Evolutionary conservation across 805 yeast species (phyloP).

Genomic region (Schwanniomyces polymorphus): DNA sequence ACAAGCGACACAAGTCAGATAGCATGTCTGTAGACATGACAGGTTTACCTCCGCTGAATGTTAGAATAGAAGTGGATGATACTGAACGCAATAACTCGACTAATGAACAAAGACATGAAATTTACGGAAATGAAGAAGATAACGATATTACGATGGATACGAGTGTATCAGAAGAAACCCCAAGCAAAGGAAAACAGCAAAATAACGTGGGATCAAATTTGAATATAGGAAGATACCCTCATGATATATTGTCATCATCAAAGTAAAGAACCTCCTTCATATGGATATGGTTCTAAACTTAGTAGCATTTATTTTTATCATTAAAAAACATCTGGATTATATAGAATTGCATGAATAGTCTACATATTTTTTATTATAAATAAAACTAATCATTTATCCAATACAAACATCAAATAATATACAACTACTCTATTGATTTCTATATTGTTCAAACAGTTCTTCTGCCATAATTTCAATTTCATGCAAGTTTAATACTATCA

Average conservation of each 20-base stretch:
- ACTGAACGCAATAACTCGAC: background rate
- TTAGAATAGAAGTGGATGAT: constrained; percentile 1
- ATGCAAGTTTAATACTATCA: constrained; percentile 45
- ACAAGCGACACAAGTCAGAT: constrained; percentile 39
- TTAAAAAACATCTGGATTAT: constrained; percentile 3
- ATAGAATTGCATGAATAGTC: background rate
- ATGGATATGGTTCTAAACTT: background rate
- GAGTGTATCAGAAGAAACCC: constrained; percentile 4
- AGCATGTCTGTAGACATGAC: constrained; percentile 29
- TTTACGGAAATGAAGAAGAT: constrained; percentile 3
- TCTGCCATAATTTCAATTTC: constrained; percentile 65
- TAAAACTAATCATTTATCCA: background rate
- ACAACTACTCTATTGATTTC: background rate
- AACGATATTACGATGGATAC: constrained; percentile 16
- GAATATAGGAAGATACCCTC: constrained; percentile 29
- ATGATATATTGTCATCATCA: constrained; percentile 22
- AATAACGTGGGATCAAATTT: constrained; percentile 8
- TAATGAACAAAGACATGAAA: constrained; percentile 3
- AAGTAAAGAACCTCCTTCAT: background rate
- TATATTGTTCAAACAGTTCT: constrained; percentile 21
- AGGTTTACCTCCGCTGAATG: constrained; percentile 3
- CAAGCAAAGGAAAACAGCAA: background rate
- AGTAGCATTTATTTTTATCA: background rate
- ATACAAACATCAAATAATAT: background rate
- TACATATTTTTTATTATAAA: background rate